Base-by-base conservation (phyloP, 1,284 basidiomycete genomes). In the Cryptococcus sp. region DNA sequence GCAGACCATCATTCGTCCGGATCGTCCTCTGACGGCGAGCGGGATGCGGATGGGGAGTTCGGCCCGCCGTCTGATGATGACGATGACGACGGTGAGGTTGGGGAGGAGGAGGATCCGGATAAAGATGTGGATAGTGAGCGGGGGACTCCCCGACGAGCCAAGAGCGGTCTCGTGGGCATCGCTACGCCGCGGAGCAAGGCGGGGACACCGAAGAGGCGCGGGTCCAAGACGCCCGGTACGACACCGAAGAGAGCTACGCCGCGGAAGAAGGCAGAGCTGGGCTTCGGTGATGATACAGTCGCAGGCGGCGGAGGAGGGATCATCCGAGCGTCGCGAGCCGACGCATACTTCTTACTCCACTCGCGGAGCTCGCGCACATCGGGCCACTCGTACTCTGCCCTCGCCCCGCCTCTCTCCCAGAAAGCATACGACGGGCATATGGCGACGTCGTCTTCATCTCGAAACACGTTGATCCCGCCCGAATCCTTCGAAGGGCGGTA, bases 281-380 rank as follows among this genome's bases (percentile, higher is more conserved):
- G 30, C 13, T 35, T 35, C 30, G 30, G 30, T 35, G 30, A 35
- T 25, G 25, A 25, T 25, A 25, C 61, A 35, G 45, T 52, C 16
- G 46, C 57, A 20, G 46, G 41, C 48, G 49, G 62, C 30, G 62
- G 60, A 38, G 48, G 19, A 45, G 78, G 78, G 3, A 79, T 81
- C 59, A 70, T 70, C 25, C 66, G 76, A 10, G 67, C 72, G 1
- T 78, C 79, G 0, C 68, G 79, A 0, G 91, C 92, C 54, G 93
- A 96, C 78, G 84, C 86, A 16, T 96, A 93, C 79, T 91, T 96
- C 72, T 81, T 83, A 17, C 55, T 65, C 1, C 81, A 84, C 22
- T 80, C 86, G 10, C 82, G 86, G 42, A 82, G 86, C 16, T 77
- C 85, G 0, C 83, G 84, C 57, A 93, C 91, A 22, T 91, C 89